Evolutionary conservation across 352 stramenopile genomes (phyloP).

Genomic region (Phytophthora brassicae): DNA sequence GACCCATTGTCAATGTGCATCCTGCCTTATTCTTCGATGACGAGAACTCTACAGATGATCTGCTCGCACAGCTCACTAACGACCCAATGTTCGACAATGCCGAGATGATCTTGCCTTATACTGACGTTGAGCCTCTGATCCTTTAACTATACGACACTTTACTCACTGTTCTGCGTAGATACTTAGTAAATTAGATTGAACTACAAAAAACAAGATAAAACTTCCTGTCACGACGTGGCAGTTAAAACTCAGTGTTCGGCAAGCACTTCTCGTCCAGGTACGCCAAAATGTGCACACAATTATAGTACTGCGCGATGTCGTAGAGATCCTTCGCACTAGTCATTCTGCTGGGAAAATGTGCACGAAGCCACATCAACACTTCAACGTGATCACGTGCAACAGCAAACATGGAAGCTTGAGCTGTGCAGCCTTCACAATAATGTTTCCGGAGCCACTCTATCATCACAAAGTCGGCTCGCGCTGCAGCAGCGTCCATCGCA

Average conservation of each 20-base stretch:
- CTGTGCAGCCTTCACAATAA: slow-evolving; percentile 1
- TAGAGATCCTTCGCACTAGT: slow-evolving; percentile 7
- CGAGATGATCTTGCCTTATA: slow-evolving; percentile 17
- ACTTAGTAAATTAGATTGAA: slow-evolving; percentile 11
- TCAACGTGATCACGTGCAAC: slow-evolving; percentile 29
- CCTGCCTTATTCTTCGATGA: no score
- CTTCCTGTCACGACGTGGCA: not conserved
- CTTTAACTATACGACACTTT: slow-evolving; percentile 8
- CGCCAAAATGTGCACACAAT: slow-evolving; percentile 20
- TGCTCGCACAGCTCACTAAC: slow-evolving; percentile 17
- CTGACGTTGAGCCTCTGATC: slow-evolving; percentile 24
- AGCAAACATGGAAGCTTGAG: slow-evolving; percentile 23
- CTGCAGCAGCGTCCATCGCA: slow-evolving; percentile 21
- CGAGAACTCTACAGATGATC: no score
- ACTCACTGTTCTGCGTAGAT: not conserved
- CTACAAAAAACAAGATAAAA: not conserved
- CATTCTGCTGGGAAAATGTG: slow-evolving; percentile 12
- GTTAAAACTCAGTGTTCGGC: not conserved
- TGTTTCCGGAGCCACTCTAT: slow-evolving; percentile 26
- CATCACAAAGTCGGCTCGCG: slow-evolving; percentile 15
- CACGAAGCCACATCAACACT: slow-evolving; percentile 26
- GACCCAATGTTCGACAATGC: slow-evolving; percentile 24
- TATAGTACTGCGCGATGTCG: slow-evolving; percentile 23
- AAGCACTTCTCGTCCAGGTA: slow-evolving; percentile 17
- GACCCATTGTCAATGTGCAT: no score